Percentiles rank a stretch among this genome's conserved stretches.
Conservation (phyloP, 805 yeast genomes). For the Yarrowia sp. region DNA sequence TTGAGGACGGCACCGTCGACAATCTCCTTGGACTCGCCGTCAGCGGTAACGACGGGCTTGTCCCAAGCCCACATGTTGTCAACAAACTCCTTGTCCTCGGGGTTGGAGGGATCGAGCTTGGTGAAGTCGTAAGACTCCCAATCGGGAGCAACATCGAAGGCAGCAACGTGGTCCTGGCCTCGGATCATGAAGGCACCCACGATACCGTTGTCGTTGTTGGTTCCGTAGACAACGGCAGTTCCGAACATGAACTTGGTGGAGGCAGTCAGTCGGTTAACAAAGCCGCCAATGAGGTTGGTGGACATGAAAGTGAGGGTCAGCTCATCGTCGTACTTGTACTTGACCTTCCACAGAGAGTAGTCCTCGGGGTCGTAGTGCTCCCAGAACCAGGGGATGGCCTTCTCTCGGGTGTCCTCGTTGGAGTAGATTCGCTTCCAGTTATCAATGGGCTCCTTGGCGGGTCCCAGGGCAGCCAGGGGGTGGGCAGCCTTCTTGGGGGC, state of each 20-base stretch:
- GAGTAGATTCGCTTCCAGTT: conserved; percentile 98
- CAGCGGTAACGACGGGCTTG: conserved; percentile 68
- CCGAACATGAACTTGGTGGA: conserved; percentile 96
- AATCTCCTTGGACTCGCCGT: conserved; percentile 84
- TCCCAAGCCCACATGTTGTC: conserved; percentile 99
- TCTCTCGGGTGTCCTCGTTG: conserved; percentile 94
- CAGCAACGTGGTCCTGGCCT: conserved; percentile 91
- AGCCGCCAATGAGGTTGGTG: conserved; percentile 96
- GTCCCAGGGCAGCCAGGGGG: conserved; percentile 87
- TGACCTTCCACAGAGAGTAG: conserved; percentile 95
- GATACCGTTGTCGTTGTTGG: conserved; percentile 97
- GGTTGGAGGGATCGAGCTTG: conserved; percentile 79
- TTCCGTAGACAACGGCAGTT: conserved; percentile 93
- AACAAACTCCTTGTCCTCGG: conserved; percentile 78
- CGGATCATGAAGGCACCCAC: conserved; percentile 93
- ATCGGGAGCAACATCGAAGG: conserved; percentile 98
- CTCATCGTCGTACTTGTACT: conserved; percentile 97
- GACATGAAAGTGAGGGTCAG: conserved; percentile 97
- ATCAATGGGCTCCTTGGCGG: conserved; percentile 72
- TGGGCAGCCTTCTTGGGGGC: conserved; percentile 81
- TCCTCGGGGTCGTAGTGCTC: conserved; percentile 88
- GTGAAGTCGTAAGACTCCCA: conserved; percentile 92
- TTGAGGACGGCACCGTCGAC: conserved; percentile 98
- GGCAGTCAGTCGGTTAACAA: conserved; percentile 92
- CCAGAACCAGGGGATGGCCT: conserved; percentile 98